Conservation (phyloP, 2,329 filamentous ascomycete genomes). For the Aspergillus candidus region DNA sequence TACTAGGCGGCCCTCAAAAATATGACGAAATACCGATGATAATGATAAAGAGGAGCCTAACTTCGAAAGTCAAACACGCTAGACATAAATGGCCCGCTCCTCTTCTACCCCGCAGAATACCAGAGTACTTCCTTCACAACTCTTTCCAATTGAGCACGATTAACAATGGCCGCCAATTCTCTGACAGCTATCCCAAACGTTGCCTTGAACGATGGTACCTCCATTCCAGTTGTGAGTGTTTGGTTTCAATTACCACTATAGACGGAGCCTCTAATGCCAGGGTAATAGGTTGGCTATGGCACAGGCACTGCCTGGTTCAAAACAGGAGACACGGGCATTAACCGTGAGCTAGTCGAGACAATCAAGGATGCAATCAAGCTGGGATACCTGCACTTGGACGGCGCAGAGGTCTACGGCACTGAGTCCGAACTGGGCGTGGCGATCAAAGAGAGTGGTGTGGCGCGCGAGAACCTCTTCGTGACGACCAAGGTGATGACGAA, state of each 20-base stretch:
- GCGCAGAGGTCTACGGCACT: constrained; percentile 52
- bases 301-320: constrained; percentile 63
- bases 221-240: constrained; percentile 49
- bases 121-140: not conserved
- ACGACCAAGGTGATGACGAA: constrained; percentile 54
- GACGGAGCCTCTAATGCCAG: too few species aligned
- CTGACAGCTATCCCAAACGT: constrained; percentile 15
- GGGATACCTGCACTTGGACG: constrained; percentile 58
- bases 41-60: too few species aligned
- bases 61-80: too few species aligned
- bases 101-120: too few species aligned
- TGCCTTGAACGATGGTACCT: constrained; percentile 52
- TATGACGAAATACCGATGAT: too few species aligned
- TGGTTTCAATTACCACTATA: not conserved
- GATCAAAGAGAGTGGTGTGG: constrained; percentile 42
- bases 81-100: too few species aligned
- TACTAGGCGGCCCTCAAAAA: too few species aligned
- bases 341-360: constrained; percentile 50
- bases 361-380: constrained; percentile 53
- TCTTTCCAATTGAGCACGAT: not conserved
- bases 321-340: constrained; percentile 42
- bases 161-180: not conserved
- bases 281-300: constrained; percentile 52
- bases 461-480: constrained; percentile 45
- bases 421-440: constrained; percentile 45